phyloP scores from a whole-genome alignment of 306 rosid species.

The Medicago truncatula region MtrunA17r5.0-ANR NC_053042.1:38306001-38306500 shows the following conservation, averaged over 20 bases:
- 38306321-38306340: slow-evolving; percentile 63
- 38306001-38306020: slow-evolving; percentile 83
- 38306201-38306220: slow-evolving; percentile 79
- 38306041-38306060: slow-evolving; percentile 31
- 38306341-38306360: slow-evolving; percentile 35
- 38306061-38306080: slow-evolving; percentile 24
- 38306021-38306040: slow-evolving; percentile 51
- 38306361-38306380: slow-evolving; percentile 27
- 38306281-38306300: slow-evolving; percentile 89
- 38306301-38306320: slow-evolving; percentile 86
- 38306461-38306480: neutral
- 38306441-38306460: slow-evolving; percentile 16
- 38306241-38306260: slow-evolving; percentile 90
- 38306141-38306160: slow-evolving; percentile 19
- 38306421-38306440: slow-evolving; percentile 28
- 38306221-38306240: slow-evolving; percentile 88
- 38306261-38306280: slow-evolving; percentile 91
- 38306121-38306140: slow-evolving; percentile 16
- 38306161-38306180: slow-evolving; percentile 31
- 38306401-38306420: slow-evolving; percentile 17
- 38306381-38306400: neutral
- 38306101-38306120: slow-evolving; percentile 34
- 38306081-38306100: slow-evolving; percentile 11
- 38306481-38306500: neutral
- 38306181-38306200: slow-evolving; percentile 30